Evolutionary conservation across 1,139 yeast genomes (phyloP).

Genomic region (Pichia sp.): DNA sequence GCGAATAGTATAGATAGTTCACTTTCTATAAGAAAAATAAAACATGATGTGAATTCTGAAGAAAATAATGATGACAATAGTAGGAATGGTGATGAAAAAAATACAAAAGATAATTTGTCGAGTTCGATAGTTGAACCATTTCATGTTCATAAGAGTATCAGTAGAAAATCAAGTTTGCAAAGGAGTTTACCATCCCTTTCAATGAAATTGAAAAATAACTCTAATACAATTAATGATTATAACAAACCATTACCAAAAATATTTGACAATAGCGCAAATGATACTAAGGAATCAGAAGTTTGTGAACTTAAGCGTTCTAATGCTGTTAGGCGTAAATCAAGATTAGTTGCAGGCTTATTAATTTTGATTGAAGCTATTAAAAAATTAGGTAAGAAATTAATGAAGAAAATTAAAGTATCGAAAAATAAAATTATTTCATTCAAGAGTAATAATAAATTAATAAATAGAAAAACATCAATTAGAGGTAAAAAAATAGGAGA

Average conservation of each 20-base stretch:
- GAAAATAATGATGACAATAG: background rate
- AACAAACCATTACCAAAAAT: background rate
- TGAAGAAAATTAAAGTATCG: conserved; percentile 17
- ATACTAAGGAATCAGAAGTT: background rate
- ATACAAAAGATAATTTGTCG: background rate
- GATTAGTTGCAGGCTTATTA: conserved; percentile 21
- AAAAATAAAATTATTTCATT: conserved; percentile 13
- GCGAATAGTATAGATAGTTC: too few relatives aligned
- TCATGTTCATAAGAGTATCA: background rate
- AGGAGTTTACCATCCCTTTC: conserved; percentile 2
- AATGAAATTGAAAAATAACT: background rate
- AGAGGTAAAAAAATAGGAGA: conserved; percentile 7
- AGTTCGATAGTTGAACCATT: conserved; percentile 6
- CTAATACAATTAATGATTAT: too few relatives aligned
- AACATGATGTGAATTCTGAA: background rate
- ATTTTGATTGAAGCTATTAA: conserved; percentile 14
- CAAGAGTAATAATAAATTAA: background rate
- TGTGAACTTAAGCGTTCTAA: conserved; percentile 24
- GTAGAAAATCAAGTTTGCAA: conserved; percentile 1
- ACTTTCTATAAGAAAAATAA: too few relatives aligned
- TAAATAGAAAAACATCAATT: background rate
- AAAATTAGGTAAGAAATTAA: conserved; percentile 11
- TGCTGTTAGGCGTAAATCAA: conserved; percentile 26
- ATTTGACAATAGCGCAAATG: background rate
- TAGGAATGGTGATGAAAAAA: too few relatives aligned